Evolutionary conservation across 805 yeast species (phyloP).

Genomic region (Spathaspora girioi): DNA sequence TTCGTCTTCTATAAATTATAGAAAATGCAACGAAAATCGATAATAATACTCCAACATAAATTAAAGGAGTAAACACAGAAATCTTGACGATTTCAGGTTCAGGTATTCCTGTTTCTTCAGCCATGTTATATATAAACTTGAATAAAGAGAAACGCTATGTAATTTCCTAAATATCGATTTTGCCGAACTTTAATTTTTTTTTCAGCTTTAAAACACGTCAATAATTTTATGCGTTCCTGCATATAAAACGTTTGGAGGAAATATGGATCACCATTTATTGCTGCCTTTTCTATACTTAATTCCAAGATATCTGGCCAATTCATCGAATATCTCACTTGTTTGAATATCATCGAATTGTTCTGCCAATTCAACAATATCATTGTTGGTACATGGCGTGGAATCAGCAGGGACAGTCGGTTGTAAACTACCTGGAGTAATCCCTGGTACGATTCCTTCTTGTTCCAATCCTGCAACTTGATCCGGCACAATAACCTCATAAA

Average conservation of each 20-base stretch:
- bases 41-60: slow-evolving; percentile 68
- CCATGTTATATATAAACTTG: slow-evolving; percentile 2
- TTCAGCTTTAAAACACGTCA: slow-evolving; percentile 2
- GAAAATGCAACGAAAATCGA: slow-evolving; percentile 69
- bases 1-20: slow-evolving; percentile 58
- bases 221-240: not conserved
- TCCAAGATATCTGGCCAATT: slow-evolving; percentile 69
- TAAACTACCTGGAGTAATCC: not conserved
- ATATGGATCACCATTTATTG: slow-evolving; percentile 41
- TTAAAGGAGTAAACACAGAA: slow-evolving; percentile 59
- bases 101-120: slow-evolving; percentile 7
- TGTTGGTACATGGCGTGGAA: not conserved
- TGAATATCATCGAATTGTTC: slow-evolving; percentile 34
- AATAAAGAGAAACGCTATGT: not conserved
- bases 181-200: not conserved
- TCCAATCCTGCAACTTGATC: slow-evolving; percentile 29
- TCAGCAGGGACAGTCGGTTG: not conserved
- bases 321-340: slow-evolving; percentile 53
- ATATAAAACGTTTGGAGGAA: not conserved
- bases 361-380: slow-evolving; percentile 2
- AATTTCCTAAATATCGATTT: not conserved
- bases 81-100: slow-evolving; percentile 21
- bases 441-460: not conserved
- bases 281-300: slow-evolving; percentile 50
- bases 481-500: slow-evolving; percentile 76